Evolutionary conservation across 768 basidiomycete species (phyloP), one percentile per base, ranked within the genome.

Genomic region (Kwoniella mangroviensis): DNA sequence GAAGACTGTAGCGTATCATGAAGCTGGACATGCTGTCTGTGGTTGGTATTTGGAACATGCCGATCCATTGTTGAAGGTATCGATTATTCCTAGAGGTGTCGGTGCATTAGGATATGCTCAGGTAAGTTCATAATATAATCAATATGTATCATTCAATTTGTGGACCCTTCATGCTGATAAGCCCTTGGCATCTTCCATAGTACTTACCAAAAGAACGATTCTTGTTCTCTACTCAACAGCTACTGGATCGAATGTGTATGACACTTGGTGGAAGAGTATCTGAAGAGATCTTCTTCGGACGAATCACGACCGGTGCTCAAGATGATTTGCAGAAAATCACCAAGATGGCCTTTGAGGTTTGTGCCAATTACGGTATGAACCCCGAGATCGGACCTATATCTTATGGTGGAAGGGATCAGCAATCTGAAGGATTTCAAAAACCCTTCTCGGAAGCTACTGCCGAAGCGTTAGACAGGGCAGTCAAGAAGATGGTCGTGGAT

Each of bases 31-130:
- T 83, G 97, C 97, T 22, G 90, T 98, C 55, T 95, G 93, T 79
- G 97, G 97, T 3, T 99, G 97, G 97, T 98, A 92, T 87, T 85
- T 99, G 75, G 94, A 98, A 84, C 93, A 95, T 73, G 97, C 97
- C 54, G 94, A 98, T 80, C 96, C 96, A 45, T 84, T 98, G 58
- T 88, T 98, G 73, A 98, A 99, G 84, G 97, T 99, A 68, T 95
- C 92, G 84, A 99, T 99, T 83, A 98, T 99, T 71, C 97, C 97
- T 52, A 89, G 95, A 75, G 97, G 97, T 63, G 90, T 92, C 60
- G 97, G 95, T 43, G 94, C 95, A 24, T 86, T 99, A 51, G 96
- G 96, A 57, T 99, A 98, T 83, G 96, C 96, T 54, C 94, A 94
- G 87, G 93, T 92, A 75, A 66, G 65, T 65, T 9, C 4, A 34